Evolutionary conservation across 495 filamentous ascomycete species (phyloP), one percentile per base, ranked within the genome.

Genomic region (Penicilliopsis zonata): DNA sequence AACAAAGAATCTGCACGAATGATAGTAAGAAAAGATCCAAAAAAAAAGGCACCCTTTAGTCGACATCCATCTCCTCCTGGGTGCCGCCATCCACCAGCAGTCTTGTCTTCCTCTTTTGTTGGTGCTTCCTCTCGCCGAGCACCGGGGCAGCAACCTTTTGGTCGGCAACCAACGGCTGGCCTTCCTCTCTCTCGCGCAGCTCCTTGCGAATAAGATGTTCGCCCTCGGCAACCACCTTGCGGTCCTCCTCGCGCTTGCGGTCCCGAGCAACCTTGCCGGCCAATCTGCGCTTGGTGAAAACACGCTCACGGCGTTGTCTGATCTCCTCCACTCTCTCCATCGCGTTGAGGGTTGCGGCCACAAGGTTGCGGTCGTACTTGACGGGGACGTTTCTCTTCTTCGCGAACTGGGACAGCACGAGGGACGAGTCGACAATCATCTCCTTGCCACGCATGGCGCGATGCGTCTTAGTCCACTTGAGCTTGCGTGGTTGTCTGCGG

Each of bases 321-420:
- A 96, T 92, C 66, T 98, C 86, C 50, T 71, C 63, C 41, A 98
- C 78, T 34, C 90, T 75, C 60, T 83, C 67, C 83, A 98, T 98
- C 34, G 88, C 87, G 41, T 76, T 75, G 55, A 96, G 69, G 9
- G 90, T 96, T 44, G 76, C 81, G 34, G 74, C 72, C 17, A 93
- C 78, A 31, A 90, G 71, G 36, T 93, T 82, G 54, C 90, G 78
- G 70, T 93, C 78, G 78, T 98, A 98, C 47, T 86, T 83, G 35
- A 90, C 74, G 44, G 90, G 90, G 32, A 94, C 73, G 68, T 96
- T 94, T 62, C 92, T 82, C 44, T 86, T 83, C 34, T 79, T 76
- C 34, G 86, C 77, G 69, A 99, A 94, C 49, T 81, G 76, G 23
- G 84, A 82, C 53, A 98, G 86, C 32, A 81, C 72, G 32, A 99